Base-by-base conservation (phyloP, 31 red algal species). In the Odonthalia washingtoniensis region DNA sequence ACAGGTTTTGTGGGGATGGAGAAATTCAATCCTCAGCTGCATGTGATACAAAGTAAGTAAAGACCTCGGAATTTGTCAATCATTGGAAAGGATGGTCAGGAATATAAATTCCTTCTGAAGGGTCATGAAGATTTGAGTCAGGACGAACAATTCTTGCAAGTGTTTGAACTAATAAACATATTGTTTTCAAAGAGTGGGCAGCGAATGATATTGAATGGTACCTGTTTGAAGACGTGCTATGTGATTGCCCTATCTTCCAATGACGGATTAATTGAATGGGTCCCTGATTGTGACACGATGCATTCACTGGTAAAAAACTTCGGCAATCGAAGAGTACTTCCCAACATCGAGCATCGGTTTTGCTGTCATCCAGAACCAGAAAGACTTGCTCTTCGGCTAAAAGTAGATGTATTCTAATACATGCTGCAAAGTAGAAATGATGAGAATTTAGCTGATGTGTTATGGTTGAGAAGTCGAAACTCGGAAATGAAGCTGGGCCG, bases 41-140 rank as follows among this genome's bases (percentile, higher is more conserved):
- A 57, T 14, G 49, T 57, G 12, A 57, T 57, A 21, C 49, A 57
- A 21, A 57, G 94, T 62, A 99, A 99, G 75, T 94, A 99, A 68
- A 74, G 97, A 34, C 97, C 97, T 30, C 92, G 97, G 27, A 90
- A 92, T 40, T 85, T 99, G 4, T 85, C 83, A 16, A 95, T 99
- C 24, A 87, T 95, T 44, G 97, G 97, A 30, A 90, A 79, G 70
- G 97, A 99, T 81, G 97, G 97, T 53, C 33, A 85, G 35, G 88
- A 96, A 74, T 94, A 99, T 74, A 45, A 89, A 37, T 99, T 99
- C 78, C 83, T 99, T 42, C 77, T 99, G 65, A 99, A 99, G 74
- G 97, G 97, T 24, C 97, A 99, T 91, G 97, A 99, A 44, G 97
- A 99, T 78, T 74, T 99, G 41, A 84, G 97, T 5, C 97, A 97